Conservation (phyloP, 305 asterid species). For the Solanum hybrid region DNA sequence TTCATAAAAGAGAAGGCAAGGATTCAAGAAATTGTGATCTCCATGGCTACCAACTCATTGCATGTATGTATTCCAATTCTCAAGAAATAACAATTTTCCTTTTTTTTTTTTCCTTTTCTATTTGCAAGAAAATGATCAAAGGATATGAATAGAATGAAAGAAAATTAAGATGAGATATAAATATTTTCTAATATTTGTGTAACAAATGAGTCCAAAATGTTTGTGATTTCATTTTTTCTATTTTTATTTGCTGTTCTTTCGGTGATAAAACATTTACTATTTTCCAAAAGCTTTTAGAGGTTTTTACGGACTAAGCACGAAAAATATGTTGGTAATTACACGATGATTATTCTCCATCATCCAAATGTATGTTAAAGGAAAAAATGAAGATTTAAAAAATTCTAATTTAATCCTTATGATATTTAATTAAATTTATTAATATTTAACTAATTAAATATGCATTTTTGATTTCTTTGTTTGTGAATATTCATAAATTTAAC, state of each 20-base stretch:
- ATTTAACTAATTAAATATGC: background rate
- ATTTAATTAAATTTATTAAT: background rate
- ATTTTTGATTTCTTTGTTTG: background rate
- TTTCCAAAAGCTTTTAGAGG: background rate
- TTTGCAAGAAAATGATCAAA: background rate
- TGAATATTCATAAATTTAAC: background rate
- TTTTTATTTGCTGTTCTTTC: slow-evolving; percentile 1
- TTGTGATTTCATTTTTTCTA: background rate
- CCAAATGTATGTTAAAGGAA: background rate
- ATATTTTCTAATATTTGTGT: background rate
- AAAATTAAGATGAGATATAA: background rate
- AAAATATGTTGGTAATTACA: background rate
- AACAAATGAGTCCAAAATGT: background rate
- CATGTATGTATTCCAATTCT: background rate
- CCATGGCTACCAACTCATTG: background rate
- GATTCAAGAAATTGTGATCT: background rate
- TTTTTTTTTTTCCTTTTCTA: background rate
- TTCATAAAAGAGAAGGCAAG: background rate
- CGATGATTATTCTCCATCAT: background rate
- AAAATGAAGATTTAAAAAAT: background rate
- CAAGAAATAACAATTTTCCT: background rate
- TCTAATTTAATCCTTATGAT: background rate
- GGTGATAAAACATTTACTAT: background rate
- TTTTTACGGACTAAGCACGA: background rate
- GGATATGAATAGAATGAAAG: background rate